A percentile compares a stretch with the other conserved stretches of the same genome.
Conservation (phyloP, 768 basidiomycete species). For the Mycena galericulata region DNA sequence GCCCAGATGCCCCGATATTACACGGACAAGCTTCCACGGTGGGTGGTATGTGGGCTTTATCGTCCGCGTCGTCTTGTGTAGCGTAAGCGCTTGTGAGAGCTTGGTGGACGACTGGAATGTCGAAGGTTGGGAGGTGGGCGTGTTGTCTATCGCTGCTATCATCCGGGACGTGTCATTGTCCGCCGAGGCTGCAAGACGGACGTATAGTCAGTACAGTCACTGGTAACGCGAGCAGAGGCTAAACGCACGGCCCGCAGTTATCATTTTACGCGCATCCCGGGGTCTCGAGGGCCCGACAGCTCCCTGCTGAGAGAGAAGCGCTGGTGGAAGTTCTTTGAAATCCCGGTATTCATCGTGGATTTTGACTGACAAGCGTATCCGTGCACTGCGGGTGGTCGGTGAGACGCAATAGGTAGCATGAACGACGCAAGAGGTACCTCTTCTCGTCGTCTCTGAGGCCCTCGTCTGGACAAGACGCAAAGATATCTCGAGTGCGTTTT, state of each 20-base stretch:
- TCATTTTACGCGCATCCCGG: constrained; percentile 70
- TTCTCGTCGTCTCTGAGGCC: constrained; percentile 73
- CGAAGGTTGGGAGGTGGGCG: constrained; percentile 74
- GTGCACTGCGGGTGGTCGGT: constrained; percentile 61
- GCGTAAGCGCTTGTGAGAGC: constrained; percentile 89
- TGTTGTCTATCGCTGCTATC: constrained; percentile 82
- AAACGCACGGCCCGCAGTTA: constrained; percentile 76
- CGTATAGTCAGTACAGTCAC: constrained; percentile 4
- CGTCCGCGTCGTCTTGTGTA: constrained; percentile 93
- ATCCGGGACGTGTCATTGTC: constrained; percentile 70
- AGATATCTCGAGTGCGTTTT: constrained; percentile 80
- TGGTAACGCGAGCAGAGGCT: not conserved
- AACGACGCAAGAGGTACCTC: constrained; percentile 57
- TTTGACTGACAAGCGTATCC: constrained; percentile 83
- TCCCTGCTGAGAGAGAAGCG: constrained; percentile 84
- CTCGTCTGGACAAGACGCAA: constrained; percentile 74
- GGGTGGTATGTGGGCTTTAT: constrained; percentile 97
- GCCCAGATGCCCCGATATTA: constrained; percentile 97
- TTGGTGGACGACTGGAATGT: constrained; percentile 73
- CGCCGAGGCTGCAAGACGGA: constrained; percentile 46
- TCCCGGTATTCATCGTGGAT: constrained; percentile 92
- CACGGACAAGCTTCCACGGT: constrained; percentile 95
- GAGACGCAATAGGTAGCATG: not conserved
- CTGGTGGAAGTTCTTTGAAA: constrained; percentile 85
- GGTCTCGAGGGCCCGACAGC: constrained; percentile 85